phyloP scores from a whole-genome alignment of 2,329 filamentous ascomycete species.

The Periconia sp. region DNA sequence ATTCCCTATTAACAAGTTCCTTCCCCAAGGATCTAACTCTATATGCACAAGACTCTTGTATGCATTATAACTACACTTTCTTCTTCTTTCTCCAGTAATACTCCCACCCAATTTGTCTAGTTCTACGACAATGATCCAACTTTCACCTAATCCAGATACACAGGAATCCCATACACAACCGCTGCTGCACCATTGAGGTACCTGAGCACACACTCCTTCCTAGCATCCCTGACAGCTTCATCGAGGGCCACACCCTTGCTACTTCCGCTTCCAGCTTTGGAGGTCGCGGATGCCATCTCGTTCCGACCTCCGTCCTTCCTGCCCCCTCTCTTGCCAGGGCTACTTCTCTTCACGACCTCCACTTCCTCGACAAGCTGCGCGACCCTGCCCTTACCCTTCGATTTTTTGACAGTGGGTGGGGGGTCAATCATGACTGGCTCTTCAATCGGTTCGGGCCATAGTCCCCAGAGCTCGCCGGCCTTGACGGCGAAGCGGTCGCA shows the following conservation, averaged over 20 bases:
- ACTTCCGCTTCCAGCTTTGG: slow-evolving; percentile 22
- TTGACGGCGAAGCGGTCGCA: slow-evolving; percentile 88
- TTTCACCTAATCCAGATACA: slow-evolving; percentile 63
- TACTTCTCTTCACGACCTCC: slow-evolving; percentile 21
- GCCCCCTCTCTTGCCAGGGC: slow-evolving; percentile 12
- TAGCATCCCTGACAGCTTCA: slow-evolving; percentile 76
- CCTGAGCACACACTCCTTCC: slow-evolving; percentile 78
- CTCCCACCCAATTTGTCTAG: too few relatives aligned
- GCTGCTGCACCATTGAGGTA: slow-evolving; percentile 94
- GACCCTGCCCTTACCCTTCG: slow-evolving; percentile 34
- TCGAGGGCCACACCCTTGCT: slow-evolving; percentile 56
- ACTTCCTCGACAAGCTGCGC: slow-evolving; percentile 27
- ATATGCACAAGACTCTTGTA: too few relatives aligned
- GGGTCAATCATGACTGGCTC: slow-evolving; percentile 14
- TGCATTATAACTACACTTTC: too few relatives aligned
- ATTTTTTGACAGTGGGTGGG: slow-evolving; percentile 30
- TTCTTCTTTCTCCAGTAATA: too few relatives aligned
- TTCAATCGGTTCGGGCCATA: slow-evolving; percentile 55
- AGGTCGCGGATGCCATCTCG: slow-evolving; percentile 9
- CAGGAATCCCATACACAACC: slow-evolving; percentile 92
- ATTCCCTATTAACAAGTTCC: too few relatives aligned
- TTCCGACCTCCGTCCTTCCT: slow-evolving; percentile 31
- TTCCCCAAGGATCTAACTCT: too few relatives aligned
- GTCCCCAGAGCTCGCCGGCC: slow-evolving; percentile 83
- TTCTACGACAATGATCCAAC: too few relatives aligned